Conservation (phyloP, 345 rosid genomes). For the Linum usitatissimum region DNA sequence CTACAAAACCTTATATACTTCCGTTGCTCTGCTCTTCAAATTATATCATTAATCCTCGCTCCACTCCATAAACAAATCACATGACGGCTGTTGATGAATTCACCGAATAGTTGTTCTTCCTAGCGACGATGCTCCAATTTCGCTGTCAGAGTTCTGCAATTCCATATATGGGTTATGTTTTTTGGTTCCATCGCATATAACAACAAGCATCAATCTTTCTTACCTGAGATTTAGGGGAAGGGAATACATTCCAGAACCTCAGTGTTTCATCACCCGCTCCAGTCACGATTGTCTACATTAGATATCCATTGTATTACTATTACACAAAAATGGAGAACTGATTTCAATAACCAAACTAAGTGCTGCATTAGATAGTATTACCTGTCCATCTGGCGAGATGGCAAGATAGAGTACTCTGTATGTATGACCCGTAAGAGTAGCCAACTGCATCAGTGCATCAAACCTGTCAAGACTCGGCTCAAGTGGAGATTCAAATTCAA, state of each 20-base stretch:
- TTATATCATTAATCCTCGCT: not conserved
- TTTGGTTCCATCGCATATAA: not conserved
- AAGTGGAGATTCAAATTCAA: not conserved
- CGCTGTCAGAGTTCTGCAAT: constrained; percentile 60
- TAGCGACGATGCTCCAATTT: constrained; percentile 64
- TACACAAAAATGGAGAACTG: too few species aligned
- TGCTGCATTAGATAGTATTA: constrained; percentile 18
- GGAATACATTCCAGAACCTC: constrained; percentile 96
- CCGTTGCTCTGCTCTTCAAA: too few species aligned
- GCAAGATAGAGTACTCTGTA: constrained; percentile 96
- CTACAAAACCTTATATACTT: too few species aligned
- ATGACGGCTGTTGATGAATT: constrained; percentile 1
- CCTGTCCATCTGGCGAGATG: constrained; percentile 99
- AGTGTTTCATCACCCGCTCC: constrained; percentile 99
- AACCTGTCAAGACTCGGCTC: constrained; percentile 4
- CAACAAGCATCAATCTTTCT: not conserved
- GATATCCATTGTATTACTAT: not conserved
- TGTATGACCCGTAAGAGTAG: constrained; percentile 91
- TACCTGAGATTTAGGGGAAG: constrained; percentile 94
- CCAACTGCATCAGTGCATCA: constrained; percentile 48
- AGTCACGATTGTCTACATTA: constrained; percentile 79
- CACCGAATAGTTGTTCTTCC: constrained; percentile 80
- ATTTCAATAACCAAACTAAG: not conserved
- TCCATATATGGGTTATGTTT: not conserved
- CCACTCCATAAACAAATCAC: not conserved